Evolutionary conservation across 2,329 filamentous ascomycete species (phyloP), one percentile per base, ranked within the genome.

Genomic region (Aaosphaeria arxii): DNA sequence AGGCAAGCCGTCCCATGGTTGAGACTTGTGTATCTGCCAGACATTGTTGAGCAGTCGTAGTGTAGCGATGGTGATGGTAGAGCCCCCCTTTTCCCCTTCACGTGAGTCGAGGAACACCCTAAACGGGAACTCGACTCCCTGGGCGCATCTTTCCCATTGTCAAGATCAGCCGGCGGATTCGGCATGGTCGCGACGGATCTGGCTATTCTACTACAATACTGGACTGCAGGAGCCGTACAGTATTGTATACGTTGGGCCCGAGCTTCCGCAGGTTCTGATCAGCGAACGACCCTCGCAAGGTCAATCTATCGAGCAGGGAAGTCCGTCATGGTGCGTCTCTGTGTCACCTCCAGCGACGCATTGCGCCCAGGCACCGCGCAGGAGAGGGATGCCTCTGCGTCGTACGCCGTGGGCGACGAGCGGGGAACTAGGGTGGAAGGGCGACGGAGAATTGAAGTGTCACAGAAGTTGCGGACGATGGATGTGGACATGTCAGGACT

Each of bases 81-180:
- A 24, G 17, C 17, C 17, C 17, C 17, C 17, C 17, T 24, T 24
- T 24, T 24, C 17, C 17, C 17, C 17, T 24, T 24, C 17, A 24
- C 17, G 17, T 24, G 17, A 24, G 17, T 24, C 17, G 17, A 24
- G 17, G 17, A 24, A 24, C 17, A 24, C 17, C 17, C 17, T 24
- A 24, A 24, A 24, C 17, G 17, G 17, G 17, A 24, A 24, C 17
- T 24, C 17, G 17, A 24, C 17, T 24, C 17, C 17, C 17, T 24
- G 17, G 17, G 17, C 17, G 17, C 17, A 24, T 24, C 57, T 53
- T 55, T 50, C 49, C 43, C 42, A 40, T 42, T 7, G 43, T 49
- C 53, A 58, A 59, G 60, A 63, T 67, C 62, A 63, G 63, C 63
- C 64, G 62, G 66, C 56, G 54, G 54, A 46, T 43, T 51, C 52